Percentiles rank a stretch among this genome's conserved stretches.
Conservation (phyloP, 1,139 yeast genomes). For the Torulaspora globosa region DNA sequence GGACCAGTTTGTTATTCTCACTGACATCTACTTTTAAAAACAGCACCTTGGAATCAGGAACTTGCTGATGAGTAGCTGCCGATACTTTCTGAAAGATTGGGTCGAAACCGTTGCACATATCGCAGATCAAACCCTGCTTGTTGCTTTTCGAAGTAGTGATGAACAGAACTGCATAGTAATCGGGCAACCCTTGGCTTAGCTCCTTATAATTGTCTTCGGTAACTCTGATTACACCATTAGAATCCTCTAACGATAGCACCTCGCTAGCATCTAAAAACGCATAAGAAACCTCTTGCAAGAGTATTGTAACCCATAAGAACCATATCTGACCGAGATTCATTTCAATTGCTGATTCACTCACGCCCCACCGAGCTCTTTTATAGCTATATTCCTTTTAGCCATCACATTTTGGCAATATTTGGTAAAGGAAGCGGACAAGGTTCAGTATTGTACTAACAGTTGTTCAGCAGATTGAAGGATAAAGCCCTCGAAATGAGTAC, state of each 20-base stretch:
- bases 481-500: slow-evolving; percentile 20
- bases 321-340: slow-evolving; percentile 5
- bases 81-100: slow-evolving; percentile 43
- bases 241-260: slow-evolving; percentile 16
- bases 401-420: neutral
- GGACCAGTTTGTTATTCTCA: slow-evolving; percentile 42
- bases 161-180: slow-evolving; percentile 43
- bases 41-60: slow-evolving; percentile 42
- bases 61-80: slow-evolving; percentile 43
- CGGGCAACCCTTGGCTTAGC: slow-evolving; percentile 38
- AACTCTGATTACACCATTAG: slow-evolving; percentile 31
- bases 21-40: slow-evolving; percentile 52
- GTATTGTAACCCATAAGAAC: slow-evolving; percentile 1
- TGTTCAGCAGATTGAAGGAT: neutral
- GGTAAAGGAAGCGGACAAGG: neutral
- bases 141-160: slow-evolving; percentile 43
- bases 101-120: slow-evolving; percentile 42
- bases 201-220: slow-evolving; percentile 34
- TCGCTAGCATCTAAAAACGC: slow-evolving; percentile 8
- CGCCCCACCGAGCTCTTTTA: neutral
- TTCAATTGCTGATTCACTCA: neutral
- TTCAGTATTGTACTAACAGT: neutral
- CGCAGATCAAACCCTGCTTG: slow-evolving; percentile 39
- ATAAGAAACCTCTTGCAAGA: slow-evolving; percentile 2
- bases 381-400: neutral